These are phyloP conservation scores for Dryadomyces quercivorus DNA, from an alignment of 2,329 filamentous ascomycete species.

Conservation along the genomic window DNA sequence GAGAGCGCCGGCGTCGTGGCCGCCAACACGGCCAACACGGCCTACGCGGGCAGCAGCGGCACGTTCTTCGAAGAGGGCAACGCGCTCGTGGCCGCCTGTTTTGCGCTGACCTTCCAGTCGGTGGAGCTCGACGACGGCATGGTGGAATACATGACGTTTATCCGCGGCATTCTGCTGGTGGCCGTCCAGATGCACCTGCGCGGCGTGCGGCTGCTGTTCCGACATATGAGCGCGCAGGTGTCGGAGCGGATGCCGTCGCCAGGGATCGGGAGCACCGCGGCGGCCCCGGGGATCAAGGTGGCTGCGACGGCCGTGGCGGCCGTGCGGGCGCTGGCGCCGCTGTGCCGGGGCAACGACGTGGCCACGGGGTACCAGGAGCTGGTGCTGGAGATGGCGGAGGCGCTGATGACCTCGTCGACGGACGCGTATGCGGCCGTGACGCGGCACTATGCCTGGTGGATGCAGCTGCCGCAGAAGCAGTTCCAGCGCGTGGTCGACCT, in stretches of 20 bases:
- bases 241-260: too few relatives aligned
- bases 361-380: conserved; percentile 34
- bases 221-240: conserved; percentile 28
- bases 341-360: conserved; percentile 27
- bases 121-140: conserved; percentile 45
- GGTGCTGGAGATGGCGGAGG: conserved; percentile 33
- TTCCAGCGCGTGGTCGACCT: conserved; percentile 39
- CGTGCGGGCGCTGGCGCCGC: conserved; percentile 27
- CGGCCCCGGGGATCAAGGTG: conserved; percentile 27
- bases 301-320: conserved; percentile 30
- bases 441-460: conserved; percentile 44
- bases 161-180: conserved; percentile 43
- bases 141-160: conserved; percentile 49
- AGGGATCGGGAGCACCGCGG: too few relatives aligned
- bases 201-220: conserved; percentile 37
- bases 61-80: conserved; percentile 38
- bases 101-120: conserved; percentile 46
- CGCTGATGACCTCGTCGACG: conserved; percentile 35
- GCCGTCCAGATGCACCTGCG: conserved; percentile 43
- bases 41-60: too few relatives aligned
- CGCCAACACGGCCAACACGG: not conserved
- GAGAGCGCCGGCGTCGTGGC: conserved; percentile 13
- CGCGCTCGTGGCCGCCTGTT: conserved; percentile 46
- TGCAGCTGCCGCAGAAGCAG: conserved; percentile 38
- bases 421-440: conserved; percentile 36